Base-by-base conservation (phyloP, 2,329 filamentous ascomycete genomes). In the Cytospora leucostoma region DNA sequence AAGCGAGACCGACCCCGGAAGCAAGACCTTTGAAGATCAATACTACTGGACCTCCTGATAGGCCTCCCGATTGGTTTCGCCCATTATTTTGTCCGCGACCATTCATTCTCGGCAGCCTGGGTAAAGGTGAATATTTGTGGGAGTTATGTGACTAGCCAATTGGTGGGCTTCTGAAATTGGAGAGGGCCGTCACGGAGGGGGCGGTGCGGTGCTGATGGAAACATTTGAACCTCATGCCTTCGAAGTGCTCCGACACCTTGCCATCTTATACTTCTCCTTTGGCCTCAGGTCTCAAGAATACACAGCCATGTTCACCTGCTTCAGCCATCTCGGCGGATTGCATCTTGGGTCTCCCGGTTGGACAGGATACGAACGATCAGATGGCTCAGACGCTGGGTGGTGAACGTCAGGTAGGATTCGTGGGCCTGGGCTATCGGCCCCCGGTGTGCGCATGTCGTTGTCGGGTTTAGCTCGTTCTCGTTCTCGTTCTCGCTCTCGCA, bases 1-100 rank as follows among this genome's bases (percentile, higher is more conserved):
- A 68, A 2, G 64, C 62, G 7, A 68, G 63, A 1, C 68, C 68
- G 17, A 70, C 55, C 1, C 64, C 65, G 12, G 64, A 56, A 1
- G 69, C 69, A 11, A 66, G 62, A 1, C 62, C 64, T 19, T 66
- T 58, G 8, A 67, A 53, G 8, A 70, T 21, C 10, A 40, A 61
- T 40, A 65, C 65, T 8, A 69, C 49, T 1, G 64, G 60, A 3
- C 55, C 55, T n/a, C 37, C 58, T 37, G 13, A n/a, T n/a, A 37
- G 27, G 12, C 55, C 55, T n/a, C 37, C 58, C 38, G 13, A n/a
- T n/a, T 49, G 27, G 12, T 12, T 8, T 1, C 47, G 19, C 32
- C 47, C n/a, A 12, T 51, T 2, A 1, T 11, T 21, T 5, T 35
- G 27, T 15, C 49, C 33, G 21, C 57, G 38, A 27, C 49, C 49